A percentile compares a stretch with the other conserved stretches of the same genome.
phyloP scores from a whole-genome alignment of 75 land plant species.

The Sequoiadendron giganteum region DNA sequence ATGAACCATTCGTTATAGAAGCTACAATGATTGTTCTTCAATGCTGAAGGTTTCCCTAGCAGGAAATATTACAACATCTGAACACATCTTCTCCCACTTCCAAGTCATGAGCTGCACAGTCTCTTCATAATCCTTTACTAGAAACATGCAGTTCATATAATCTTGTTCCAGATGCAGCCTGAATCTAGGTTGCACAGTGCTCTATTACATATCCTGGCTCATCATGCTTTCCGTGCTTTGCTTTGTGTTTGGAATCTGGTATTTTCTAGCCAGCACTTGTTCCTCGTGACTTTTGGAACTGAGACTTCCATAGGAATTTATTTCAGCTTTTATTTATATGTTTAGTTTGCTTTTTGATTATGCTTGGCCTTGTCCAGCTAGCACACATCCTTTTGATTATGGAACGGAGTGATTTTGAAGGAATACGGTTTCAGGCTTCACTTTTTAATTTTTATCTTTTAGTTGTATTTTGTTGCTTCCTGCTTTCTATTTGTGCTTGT shows the following conservation, averaged over 20 bases:
- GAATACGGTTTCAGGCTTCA: too few relatives aligned
- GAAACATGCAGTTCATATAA: neutral
- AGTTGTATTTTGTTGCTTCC: too few relatives aligned
- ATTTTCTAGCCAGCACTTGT: neutral
- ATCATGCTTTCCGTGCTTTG: neutral
- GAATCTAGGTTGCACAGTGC: neutral
- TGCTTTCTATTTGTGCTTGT: too few relatives aligned
- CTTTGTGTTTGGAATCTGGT: neutral
- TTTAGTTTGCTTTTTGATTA: neutral
- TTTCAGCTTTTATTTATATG: neutral
- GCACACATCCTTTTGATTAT: neutral
- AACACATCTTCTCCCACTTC: neutral
- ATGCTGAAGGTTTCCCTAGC: neutral
- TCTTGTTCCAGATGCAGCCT: neutral
- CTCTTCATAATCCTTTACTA: neutral
- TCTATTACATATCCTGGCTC: neutral
- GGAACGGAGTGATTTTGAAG: too few relatives aligned
- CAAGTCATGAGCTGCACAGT: neutral
- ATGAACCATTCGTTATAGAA: too few relatives aligned
- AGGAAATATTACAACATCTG: neutral
- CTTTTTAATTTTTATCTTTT: too few relatives aligned
- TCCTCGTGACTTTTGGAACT: neutral
- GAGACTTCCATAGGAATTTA: neutral
- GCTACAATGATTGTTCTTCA: neutral
- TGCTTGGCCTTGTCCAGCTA: neutral